These are phyloP conservation scores for Mortierella hygrophila DNA, from an alignment of 192 early-diverging fungal genomes.

Conservation along the genomic window DNA sequence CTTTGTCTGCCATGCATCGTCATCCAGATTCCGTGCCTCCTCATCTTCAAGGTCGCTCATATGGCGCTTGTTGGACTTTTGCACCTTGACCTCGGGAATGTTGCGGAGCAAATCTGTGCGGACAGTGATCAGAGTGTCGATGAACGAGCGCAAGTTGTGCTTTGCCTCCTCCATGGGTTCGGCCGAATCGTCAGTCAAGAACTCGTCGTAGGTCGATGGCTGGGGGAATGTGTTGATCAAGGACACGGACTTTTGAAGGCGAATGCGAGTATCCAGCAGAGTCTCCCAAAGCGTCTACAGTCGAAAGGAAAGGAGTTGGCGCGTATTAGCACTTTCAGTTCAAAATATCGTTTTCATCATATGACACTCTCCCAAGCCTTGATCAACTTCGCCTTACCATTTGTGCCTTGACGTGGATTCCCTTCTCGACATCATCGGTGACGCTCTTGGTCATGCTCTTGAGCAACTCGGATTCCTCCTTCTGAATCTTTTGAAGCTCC, in stretches of 20 bases:
- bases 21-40: constrained; percentile 56
- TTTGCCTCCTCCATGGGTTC: constrained; percentile 46
- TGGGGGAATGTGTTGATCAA: constrained; percentile 88
- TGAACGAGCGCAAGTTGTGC: constrained; percentile 51
- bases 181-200: constrained; percentile 41
- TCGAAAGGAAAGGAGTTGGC: background rate
- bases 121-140: constrained; percentile 58
- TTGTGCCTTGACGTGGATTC: constrained; percentile 91
- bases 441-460: constrained; percentile 81
- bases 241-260: constrained; percentile 82
- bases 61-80: constrained; percentile 40
- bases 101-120: constrained; percentile 49
- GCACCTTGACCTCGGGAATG: constrained; percentile 38
- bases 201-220: constrained; percentile 49
- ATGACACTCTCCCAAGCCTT: background rate
- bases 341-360: background rate
- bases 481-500: constrained; percentile 80
- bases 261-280: constrained; percentile 88
- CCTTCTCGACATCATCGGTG: constrained; percentile 89
- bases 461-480: constrained; percentile 89
- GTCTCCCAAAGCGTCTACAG: constrained; percentile 82
- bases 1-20: constrained; percentile 61
- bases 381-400: constrained; percentile 69
- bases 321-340: background rate
- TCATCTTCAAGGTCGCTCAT: constrained; percentile 57